phyloP scores from a whole-genome alignment of 2,329 filamentous ascomycete species.

The Microcyclospora pomicola region DNA sequence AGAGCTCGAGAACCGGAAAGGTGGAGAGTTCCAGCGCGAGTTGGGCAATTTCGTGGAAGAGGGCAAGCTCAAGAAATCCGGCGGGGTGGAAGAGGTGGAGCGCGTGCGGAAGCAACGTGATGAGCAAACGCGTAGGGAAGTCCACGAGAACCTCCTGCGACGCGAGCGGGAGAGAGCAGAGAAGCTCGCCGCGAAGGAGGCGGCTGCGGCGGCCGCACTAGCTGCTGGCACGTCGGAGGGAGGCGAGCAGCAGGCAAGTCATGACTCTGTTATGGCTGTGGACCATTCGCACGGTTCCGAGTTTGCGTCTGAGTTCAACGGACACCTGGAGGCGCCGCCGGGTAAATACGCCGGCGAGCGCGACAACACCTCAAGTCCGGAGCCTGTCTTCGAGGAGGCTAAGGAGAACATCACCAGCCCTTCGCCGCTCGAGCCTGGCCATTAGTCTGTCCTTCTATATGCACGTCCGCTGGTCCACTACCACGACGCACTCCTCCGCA shows the following conservation, averaged over 20 bases:
- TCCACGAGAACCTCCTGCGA: conserved; percentile 30
- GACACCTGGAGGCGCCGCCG: conserved; percentile 1
- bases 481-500: no score
- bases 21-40: conserved; percentile 73
- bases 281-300: conserved; percentile 11
- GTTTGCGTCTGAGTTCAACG: conserved; percentile 9
- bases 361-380: conserved; percentile 12
- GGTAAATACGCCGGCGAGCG: conserved; percentile 5
- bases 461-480: no score
- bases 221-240: not conserved
- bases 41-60: conserved; percentile 74
- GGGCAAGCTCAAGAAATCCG: conserved; percentile 87
- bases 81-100: conserved; percentile 88
- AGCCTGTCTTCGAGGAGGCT: conserved; percentile 19
- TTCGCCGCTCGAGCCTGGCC: not conserved
- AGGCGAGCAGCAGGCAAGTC: conserved; percentile 8
- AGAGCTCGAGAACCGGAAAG: conserved; percentile 63
- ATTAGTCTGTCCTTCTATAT: no score
- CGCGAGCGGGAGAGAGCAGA: conserved; percentile 35
- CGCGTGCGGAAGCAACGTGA: conserved; percentile 72
- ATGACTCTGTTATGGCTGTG: conserved; percentile 2
- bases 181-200: conserved; percentile 32
- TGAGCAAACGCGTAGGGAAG: conserved; percentile 70
- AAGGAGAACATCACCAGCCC: conserved; percentile 10
- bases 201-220: conserved; percentile 20